phyloP scores from a whole-genome alignment of 2,329 filamentous ascomycete genomes.

The Bipolaris oryzae region DNA sequence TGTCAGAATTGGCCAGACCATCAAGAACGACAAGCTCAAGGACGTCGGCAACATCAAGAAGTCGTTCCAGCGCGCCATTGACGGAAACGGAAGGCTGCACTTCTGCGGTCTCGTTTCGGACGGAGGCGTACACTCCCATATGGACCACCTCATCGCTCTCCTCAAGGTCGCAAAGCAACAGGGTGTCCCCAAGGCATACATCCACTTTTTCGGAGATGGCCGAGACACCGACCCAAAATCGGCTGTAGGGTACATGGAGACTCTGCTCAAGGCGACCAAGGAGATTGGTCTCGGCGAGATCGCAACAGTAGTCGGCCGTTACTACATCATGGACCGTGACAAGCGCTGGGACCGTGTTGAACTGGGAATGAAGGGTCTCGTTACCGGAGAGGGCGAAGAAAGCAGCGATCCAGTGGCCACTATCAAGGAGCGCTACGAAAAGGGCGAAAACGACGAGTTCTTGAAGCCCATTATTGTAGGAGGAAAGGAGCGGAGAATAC shows the following conservation, averaged over 20 bases:
- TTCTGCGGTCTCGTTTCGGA: conserved; percentile 91
- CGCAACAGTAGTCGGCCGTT: conserved; percentile 90
- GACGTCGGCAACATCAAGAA: conserved; percentile 78
- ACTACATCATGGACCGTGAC: conserved; percentile 99
- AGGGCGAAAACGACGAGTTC: conserved; percentile 94
- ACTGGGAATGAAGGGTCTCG: conserved; percentile 83
- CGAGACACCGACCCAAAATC: conserved; percentile 98
- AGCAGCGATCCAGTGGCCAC: conserved; percentile 83
- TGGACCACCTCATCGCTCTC: conserved; percentile 87
- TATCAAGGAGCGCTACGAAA: conserved; percentile 85
- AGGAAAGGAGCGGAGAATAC: conserved; percentile 81
- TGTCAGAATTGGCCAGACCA: conserved; percentile 91
- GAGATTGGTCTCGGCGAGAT: conserved; percentile 87
- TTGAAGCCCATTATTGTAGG: conserved; percentile 95
- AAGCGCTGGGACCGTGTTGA: conserved; percentile 98
- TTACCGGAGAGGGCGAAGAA: conserved; percentile 85
- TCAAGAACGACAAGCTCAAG: conserved; percentile 83
- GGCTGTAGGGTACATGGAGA: conserved; percentile 82
- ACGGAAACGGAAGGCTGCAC: conserved; percentile 89
- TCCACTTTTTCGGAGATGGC: conserved; percentile 99
- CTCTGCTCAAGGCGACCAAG: conserved; percentile 78
- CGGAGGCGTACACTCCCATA: conserved; percentile 96
- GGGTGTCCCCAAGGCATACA: conserved; percentile 87
- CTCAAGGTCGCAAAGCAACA: conserved; percentile 89
- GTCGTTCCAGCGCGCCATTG: conserved; percentile 78